Evolutionary conservation across 2,329 filamentous ascomycete genomes (phyloP), one percentile per base, ranked within the genome.

Genomic region (Paecilomyces formosus): DNA sequence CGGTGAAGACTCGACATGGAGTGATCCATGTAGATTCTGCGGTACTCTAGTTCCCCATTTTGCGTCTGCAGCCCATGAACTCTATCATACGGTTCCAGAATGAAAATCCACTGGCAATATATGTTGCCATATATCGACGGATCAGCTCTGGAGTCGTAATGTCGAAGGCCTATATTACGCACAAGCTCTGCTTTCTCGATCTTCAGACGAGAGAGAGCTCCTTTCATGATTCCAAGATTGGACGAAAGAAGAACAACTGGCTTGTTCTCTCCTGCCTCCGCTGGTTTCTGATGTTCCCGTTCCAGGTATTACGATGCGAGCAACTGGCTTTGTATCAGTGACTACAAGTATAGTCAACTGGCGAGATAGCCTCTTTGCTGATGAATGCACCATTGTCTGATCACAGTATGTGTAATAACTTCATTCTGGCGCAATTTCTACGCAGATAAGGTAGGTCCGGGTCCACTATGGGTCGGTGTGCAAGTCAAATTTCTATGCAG

Each of bases 21-120:
- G 68, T 58, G 62, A 74, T 2, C 63, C 67, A 31, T 82, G 80
- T 65, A 57, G 57, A 8, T 63, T 69, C 8, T 83, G 81, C 63
- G 76, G 76, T 56, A 74, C 71, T 15, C 61, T 68, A 26, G 78
- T 83, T 63, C 80, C 80, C 4, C 65, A 72, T 53, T 83, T 82
- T 70, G 81, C 81, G 1, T 72, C 77, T 64, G 65, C 72, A 24
- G 81, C 81, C 15, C 81, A 83, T 67, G 70, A 73, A 56, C 67
- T 76, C 39, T 82, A 78, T 62, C 81, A 83, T 68, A 65, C 65
- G 6, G 62, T 66, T 18, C 60, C 63, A 8, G 50, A 52, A 6
- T 52, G 15, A 52, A 52, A 8, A 24, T 35, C 13, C 6, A n/a
- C 8, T 1, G 3, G 39, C n/a, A 18, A 6, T 45, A n/a, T 15